Conservation (phyloP, 306 rosid species). For the Quercus engelmannii region DNA sequence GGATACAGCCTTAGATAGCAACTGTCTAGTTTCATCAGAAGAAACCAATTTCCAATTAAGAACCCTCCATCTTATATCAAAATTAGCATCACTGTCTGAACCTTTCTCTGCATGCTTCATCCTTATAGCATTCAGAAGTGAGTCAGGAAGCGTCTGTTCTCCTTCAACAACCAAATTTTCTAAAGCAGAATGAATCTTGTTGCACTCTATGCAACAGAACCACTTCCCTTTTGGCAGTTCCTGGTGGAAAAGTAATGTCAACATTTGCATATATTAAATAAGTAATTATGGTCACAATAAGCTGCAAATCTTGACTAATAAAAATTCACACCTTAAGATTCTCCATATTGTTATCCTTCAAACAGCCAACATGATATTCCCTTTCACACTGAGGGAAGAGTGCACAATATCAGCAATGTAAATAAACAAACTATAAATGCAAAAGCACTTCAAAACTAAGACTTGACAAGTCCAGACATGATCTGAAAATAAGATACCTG, state of each 20-base stretch:
- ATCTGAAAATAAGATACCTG: conserved; percentile 48
- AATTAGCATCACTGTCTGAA: conserved; percentile 12
- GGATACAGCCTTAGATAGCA: conserved; percentile 58
- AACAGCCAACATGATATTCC: conserved; percentile 79
- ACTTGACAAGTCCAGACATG: not conserved
- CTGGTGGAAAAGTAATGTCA: conserved; percentile 33
- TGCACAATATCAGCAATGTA: not conserved
- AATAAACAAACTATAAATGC: not conserved
- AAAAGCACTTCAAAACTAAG: not conserved
- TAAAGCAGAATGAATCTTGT: conserved; percentile 36
- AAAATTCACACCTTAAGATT: conserved; percentile 47
- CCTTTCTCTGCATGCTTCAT: conserved; percentile 46
- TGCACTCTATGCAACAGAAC: conserved; percentile 66
- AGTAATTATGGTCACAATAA: not conserved
- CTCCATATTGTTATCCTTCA: conserved; percentile 59
- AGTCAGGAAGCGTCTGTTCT: conserved; percentile 47
- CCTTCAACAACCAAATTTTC: conserved; percentile 49
- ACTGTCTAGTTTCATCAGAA: conserved; percentile 33
- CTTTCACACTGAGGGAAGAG: conserved; percentile 60
- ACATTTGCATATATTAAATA: not conserved
- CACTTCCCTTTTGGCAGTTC: conserved; percentile 68
- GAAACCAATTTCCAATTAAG: conserved; percentile 51
- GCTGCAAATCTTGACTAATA: not conserved
- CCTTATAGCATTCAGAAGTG: conserved; percentile 36
- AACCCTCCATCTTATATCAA: conserved; percentile 75